Evolutionary conservation across 116 monocot species (phyloP), one percentile per base, ranked within the genome.

Genomic region (Cymodocea nodosa): DNA sequence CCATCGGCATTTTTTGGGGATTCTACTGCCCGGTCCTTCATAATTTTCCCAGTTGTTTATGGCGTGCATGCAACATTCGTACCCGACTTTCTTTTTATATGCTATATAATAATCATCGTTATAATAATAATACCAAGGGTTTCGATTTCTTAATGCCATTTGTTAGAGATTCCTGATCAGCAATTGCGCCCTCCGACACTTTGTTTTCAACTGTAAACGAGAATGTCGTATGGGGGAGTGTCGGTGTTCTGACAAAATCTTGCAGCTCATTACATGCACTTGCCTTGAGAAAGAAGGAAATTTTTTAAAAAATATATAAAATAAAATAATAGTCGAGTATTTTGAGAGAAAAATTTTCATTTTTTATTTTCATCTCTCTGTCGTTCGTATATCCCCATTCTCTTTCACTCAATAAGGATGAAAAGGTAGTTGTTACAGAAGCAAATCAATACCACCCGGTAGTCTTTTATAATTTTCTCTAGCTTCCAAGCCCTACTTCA

Each of bases 121-220:
- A 3, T 64, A 49, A 64, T 14, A 13, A 23, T 64, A 20, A 64
- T 9, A 17, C n/a, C 9, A 11, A 0, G 44, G 44, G 11, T 54
- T 54, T 6, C 3, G 54, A 62, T 37, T 24, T 62, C 14, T 44
- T 12, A 24, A 51, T 24, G 6, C 15, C 25, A 37, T 49, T 64
- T 64, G 8, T 19, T 64, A 48, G 48, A 64, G 64, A 64, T 64
- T 64, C 64, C 64, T 50, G 64, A 30, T 30, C 30, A 64, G 25
- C 64, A 44, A 40, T 48, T 23, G 48, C 8, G 19, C 19, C 49
- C 15, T 44, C 50, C 64, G 48, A 64, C 64, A 19, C 64, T 23
- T 14, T 64, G 30, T 9, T 48, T 7, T 37, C 3, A 48, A 22
- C 49, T 64, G 49, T 4, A 64, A 48, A 15, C 49, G 50, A 48